phyloP scores from a whole-genome alignment of 306 rosid genomes.

The Mimosa bimucronata region DNA sequence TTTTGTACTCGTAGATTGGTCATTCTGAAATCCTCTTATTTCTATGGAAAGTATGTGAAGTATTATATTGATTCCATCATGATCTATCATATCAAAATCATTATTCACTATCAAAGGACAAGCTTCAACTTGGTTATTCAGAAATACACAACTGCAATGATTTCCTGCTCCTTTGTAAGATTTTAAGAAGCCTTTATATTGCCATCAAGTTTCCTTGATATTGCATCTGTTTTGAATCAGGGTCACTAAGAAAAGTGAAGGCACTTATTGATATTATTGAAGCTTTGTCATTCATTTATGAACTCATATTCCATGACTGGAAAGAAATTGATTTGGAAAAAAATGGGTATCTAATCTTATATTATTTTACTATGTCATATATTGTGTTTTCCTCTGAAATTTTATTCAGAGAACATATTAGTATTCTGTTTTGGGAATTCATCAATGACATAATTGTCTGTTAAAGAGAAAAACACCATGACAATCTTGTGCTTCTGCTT shows the following conservation, averaged over 20 bases:
- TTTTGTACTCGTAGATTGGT: neutral
- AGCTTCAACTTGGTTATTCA: neutral
- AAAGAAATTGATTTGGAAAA: neutral
- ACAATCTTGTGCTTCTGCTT: neutral
- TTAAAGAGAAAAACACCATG: constrained; percentile 9
- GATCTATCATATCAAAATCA: neutral
- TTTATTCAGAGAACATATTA: neutral
- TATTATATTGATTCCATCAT: neutral
- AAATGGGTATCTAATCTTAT: neutral
- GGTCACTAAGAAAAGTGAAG: constrained; percentile 2
- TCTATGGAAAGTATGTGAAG: no score
- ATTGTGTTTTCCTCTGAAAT: neutral
- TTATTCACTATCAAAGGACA: neutral
- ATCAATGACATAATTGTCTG: neutral
- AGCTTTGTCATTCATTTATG: neutral
- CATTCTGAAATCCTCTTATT: constrained; percentile 6
- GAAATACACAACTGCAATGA: neutral
- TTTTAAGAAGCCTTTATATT: constrained; percentile 1
- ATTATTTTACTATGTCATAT: neutral
- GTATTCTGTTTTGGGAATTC: constrained; percentile 17
- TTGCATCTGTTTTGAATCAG: constrained; percentile 1
- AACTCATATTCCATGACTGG: neutral
- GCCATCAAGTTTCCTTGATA: constrained; percentile 16
- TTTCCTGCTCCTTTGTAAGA: constrained; percentile 16
- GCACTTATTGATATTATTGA: neutral